phyloP scores from a whole-genome alignment of 495 filamentous ascomycete genomes.

The Penicillium manginii region DNA sequence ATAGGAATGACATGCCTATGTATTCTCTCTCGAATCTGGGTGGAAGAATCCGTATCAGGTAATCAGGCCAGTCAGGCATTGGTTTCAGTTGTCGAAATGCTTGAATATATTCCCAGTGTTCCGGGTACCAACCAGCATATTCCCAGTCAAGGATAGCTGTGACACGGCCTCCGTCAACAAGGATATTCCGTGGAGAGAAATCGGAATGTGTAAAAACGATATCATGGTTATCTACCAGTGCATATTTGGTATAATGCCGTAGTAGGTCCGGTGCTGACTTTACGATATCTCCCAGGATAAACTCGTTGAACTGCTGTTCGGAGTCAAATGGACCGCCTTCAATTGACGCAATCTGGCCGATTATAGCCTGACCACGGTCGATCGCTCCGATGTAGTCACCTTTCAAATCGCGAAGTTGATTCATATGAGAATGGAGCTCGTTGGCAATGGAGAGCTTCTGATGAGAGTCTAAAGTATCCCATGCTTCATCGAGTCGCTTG shows the following conservation, averaged over 20 bases:
- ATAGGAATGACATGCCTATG: conserved; percentile 13
- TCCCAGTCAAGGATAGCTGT: conserved; percentile 55
- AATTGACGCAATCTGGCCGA: conserved; percentile 14
- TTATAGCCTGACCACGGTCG: conserved; percentile 17
- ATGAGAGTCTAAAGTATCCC: conserved; percentile 12
- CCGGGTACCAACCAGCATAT: conserved; percentile 51
- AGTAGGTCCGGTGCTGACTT: conserved; percentile 17
- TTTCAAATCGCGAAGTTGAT: conserved; percentile 28
- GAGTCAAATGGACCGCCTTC: conserved; percentile 32
- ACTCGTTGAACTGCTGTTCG: conserved; percentile 31
- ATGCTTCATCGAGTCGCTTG: conserved; percentile 26
- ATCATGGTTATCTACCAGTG: conserved; percentile 25
- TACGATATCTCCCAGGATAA: conserved; percentile 24
- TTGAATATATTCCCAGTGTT: conserved; percentile 55
- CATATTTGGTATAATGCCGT: conserved; percentile 25
- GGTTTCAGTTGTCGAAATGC: conserved; percentile 15
- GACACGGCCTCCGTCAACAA: conserved; percentile 31
- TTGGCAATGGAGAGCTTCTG: conserved; percentile 26
- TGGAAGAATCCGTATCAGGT: conserved; percentile 20
- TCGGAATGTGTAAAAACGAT: conserved; percentile 37
- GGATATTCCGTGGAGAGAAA: conserved; percentile 38
- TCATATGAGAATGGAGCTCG: conserved; percentile 23
- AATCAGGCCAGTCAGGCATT: conserved; percentile 14
- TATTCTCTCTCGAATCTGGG: conserved; percentile 18
- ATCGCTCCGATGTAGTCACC: conserved; percentile 29